phyloP scores from a whole-genome alignment of 208 protist species.

The Acanthamoeba royreba region DNA sequence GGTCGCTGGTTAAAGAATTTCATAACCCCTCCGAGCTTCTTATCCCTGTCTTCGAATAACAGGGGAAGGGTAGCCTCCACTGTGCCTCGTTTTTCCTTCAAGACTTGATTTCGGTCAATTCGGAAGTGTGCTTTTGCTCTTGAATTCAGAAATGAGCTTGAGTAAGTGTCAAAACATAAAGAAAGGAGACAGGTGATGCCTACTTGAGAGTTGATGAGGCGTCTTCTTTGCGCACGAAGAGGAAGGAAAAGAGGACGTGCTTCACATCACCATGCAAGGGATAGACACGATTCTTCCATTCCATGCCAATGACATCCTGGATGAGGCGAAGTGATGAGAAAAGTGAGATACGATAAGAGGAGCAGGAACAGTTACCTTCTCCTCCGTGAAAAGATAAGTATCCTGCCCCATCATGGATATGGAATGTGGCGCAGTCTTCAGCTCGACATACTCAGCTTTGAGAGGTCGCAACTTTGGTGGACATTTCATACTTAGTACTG shows the following conservation, averaged over 20 bases:
- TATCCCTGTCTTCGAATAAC: not conserved
- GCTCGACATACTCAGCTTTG: not conserved
- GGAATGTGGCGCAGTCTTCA: not conserved
- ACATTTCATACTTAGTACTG: not conserved
- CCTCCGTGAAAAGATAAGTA: not conserved
- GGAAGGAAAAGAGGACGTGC: not conserved
- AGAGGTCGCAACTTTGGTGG: not conserved
- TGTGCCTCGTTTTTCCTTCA: not conserved
- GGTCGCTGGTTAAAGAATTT: not conserved
- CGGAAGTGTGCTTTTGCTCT: not conserved
- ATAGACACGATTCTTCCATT: conserved; percentile 3
- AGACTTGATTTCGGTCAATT: not conserved
- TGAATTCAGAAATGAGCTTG: not conserved
- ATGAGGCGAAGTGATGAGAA: not conserved
- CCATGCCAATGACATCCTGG: not conserved
- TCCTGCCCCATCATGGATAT: not conserved
- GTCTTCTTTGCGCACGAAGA: conserved; percentile 20
- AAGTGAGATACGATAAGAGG: not conserved
- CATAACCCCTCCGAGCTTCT: not conserved
- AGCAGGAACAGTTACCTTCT: not conserved
- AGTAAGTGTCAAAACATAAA: not conserved
- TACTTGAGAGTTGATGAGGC: not conserved
- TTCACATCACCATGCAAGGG: not conserved
- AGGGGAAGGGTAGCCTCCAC: not conserved
- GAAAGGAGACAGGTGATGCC: not conserved